Conservation (phyloP, 352 stramenopile genomes). For the Phytopythium aichiense region DNA sequence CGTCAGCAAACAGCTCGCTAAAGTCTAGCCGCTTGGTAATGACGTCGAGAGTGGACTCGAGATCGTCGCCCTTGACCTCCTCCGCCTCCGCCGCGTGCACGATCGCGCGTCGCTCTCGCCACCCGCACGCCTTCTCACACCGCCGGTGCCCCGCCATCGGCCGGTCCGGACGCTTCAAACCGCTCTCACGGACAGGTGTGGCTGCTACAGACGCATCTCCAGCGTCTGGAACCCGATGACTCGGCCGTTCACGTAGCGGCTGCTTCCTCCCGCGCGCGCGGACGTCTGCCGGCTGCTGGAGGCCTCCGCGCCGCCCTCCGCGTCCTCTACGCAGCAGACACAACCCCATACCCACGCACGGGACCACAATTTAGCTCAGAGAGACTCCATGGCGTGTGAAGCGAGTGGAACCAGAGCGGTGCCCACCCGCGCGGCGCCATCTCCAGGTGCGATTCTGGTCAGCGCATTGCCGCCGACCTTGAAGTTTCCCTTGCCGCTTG, state of each 20-base stretch:
- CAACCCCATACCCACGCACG: background rate
- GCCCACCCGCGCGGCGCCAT: no score
- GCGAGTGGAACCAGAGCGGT: no score
- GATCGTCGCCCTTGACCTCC: background rate
- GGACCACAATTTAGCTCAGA: no score
- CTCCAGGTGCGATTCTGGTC: no score
- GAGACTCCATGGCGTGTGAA: no score
- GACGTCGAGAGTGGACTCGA: background rate
- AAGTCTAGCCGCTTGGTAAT: background rate
- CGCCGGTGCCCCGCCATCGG: background rate
- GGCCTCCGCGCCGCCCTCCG: no score
- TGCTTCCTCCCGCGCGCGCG: background rate
- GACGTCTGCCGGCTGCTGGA: background rate
- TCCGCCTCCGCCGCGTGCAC: background rate
- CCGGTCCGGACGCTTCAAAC: background rate
- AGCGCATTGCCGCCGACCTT: no score
- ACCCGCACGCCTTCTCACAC: slow-evolving; percentile 1
- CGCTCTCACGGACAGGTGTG: background rate
- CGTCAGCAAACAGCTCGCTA: background rate
- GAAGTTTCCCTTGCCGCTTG: no score
- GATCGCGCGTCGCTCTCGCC: background rate
- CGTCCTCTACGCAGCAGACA: background rate
- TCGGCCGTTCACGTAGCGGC: background rate
- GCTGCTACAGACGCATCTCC: no score
- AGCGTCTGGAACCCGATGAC: no score